Evolutionary conservation across 176 grass and related monocot species (phyloP).

Genomic region (Aechmea fasciata): DNA sequence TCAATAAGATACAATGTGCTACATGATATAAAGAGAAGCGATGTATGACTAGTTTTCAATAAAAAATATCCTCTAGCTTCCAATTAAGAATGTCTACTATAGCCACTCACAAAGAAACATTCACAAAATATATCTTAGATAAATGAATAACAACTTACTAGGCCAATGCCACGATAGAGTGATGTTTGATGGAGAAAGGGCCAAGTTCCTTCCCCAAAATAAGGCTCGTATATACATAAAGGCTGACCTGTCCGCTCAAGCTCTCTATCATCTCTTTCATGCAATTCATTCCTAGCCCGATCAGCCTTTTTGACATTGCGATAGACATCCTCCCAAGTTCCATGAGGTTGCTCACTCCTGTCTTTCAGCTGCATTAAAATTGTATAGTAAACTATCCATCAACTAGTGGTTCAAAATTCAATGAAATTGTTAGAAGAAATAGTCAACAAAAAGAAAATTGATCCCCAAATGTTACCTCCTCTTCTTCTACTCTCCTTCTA

Average conservation of each 20-base stretch:
- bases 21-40: not conserved
- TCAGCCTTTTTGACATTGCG: conserved; percentile 87
- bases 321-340: conserved; percentile 98
- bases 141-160: conserved; percentile 47
- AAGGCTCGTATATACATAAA: conserved; percentile 97
- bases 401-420: not conserved
- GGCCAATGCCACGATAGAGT: conserved; percentile 89
- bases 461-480: conserved; percentile 36
- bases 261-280: conserved; percentile 88
- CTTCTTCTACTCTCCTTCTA: conserved; percentile 68
- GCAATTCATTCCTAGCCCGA: conserved; percentile 73
- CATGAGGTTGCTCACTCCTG: conserved; percentile 71
- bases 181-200: conserved; percentile 82
- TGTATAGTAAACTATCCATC: not conserved
- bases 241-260: conserved; percentile 92
- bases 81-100: not conserved
- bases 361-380: conserved; percentile 66
- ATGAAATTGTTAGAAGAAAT: not conserved
- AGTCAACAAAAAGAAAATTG: not conserved
- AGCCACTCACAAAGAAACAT: not conserved
- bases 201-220: conserved; percentile 92
- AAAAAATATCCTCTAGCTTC: not conserved
- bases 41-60: not conserved
- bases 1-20: not conserved
- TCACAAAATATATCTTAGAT: not conserved